phyloP scores from a whole-genome alignment of 2,329 filamentous ascomycete genomes.

The Colletotrichum melonis region DNA sequence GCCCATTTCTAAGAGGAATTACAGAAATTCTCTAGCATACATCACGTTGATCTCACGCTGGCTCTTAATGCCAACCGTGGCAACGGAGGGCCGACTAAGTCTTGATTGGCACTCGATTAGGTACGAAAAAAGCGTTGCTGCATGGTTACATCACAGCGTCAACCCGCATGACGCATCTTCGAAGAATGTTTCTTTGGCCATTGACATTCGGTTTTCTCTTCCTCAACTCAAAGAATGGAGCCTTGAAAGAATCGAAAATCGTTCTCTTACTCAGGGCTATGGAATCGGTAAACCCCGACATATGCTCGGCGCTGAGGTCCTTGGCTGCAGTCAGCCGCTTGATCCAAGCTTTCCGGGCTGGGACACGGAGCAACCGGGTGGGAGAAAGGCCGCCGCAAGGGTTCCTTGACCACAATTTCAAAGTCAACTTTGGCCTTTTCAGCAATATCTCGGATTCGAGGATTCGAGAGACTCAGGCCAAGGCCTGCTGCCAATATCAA shows the following conservation, averaged over 20 bases:
- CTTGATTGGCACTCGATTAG: not conserved
- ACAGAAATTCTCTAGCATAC: not conserved
- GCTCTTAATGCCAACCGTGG: not conserved
- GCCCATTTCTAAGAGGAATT: not conserved
- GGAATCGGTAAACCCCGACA: slow-evolving; percentile 1
- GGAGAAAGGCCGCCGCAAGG: not conserved
- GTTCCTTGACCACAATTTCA: slow-evolving; percentile 9
- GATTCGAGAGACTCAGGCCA: not conserved
- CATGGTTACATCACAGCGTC: slow-evolving; percentile 30
- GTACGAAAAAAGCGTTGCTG: slow-evolving; percentile 2
- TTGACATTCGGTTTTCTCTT: not conserved
- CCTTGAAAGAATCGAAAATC: not conserved
- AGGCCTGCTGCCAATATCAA: not conserved
- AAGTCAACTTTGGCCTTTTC: not conserved
- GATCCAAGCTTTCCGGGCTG: slow-evolving; percentile 29
- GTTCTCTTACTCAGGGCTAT: not conserved
- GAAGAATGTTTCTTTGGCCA: not conserved
- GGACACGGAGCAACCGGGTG: slow-evolving; percentile 13
- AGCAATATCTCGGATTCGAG: not conserved
- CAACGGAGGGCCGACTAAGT: not conserved
- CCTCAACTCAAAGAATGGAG: not conserved
- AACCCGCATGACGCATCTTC: slow-evolving; percentile 25
- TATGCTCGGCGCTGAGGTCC: not conserved
- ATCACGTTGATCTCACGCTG: not conserved
- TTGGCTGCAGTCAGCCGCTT: slow-evolving; percentile 13